These are phyloP conservation scores for Blastocystis sp. DNA, from an alignment of 352 stramenopile genomes.

Conservation along the genomic window DNA sequence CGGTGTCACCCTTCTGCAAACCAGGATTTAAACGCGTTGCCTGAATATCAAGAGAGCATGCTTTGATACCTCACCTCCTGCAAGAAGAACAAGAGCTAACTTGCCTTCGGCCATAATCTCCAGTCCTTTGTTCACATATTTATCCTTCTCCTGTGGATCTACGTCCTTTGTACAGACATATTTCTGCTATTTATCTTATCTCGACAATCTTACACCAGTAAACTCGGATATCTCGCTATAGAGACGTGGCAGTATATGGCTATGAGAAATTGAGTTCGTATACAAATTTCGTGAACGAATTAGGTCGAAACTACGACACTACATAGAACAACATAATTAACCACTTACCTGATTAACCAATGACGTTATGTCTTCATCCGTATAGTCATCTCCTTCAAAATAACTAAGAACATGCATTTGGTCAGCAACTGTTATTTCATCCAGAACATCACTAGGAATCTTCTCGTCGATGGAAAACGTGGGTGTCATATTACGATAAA, in stretches of 20 bases:
- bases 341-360: conserved; percentile 1
- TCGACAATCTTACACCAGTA: not conserved
- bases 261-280: conserved; percentile 15
- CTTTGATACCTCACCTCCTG: not conserved
- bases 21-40: not conserved
- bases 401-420: conserved; percentile 41
- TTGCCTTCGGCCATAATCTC: not conserved
- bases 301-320: conserved; percentile 57
- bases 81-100: not conserved
- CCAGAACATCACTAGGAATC: conserved; percentile 4
- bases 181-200: not conserved
- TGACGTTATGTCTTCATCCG: not conserved
- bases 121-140: not conserved
- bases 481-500: no score
- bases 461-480: not conserved
- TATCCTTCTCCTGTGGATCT: not conserved
- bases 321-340: not conserved
- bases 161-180: not conserved
- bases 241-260: not conserved
- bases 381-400: conserved; percentile 32
- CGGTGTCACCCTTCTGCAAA: not conserved
- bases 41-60: not conserved
- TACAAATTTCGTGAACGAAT: conserved; percentile 30
- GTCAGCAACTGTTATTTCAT: conserved; percentile 19
- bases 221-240: conserved; percentile 29